Evolutionary conservation across 768 basidiomycete genomes (phyloP).

Genomic region (Trametes villosa): DNA sequence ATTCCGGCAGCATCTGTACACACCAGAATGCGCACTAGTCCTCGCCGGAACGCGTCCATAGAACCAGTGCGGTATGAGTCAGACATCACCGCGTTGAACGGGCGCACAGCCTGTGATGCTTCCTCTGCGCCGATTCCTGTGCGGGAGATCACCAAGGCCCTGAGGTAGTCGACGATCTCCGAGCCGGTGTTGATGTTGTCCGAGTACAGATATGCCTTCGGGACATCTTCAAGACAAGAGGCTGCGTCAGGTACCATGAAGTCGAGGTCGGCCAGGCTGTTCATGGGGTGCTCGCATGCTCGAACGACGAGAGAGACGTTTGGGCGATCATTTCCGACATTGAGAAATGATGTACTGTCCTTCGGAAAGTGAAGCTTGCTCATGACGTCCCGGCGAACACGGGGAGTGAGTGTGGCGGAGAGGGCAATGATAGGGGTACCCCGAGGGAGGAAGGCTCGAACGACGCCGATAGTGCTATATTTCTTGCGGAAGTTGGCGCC

Average conservation of each 20-base stretch:
- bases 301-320: conserved; percentile 34
- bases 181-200: conserved; percentile 25
- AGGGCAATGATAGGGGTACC: conserved; percentile 27
- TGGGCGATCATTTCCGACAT: conserved; percentile 31
- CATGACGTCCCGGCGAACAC: conserved; percentile 24
- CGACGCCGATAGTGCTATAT: conserved; percentile 28
- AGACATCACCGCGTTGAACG: conserved; percentile 27
- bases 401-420: conserved; percentile 27
- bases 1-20: conserved; percentile 33
- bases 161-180: conserved; percentile 27
- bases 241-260: conserved; percentile 28
- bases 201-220: conserved; percentile 33
- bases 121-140: neutral
- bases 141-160: neutral
- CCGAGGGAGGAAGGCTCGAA: conserved; percentile 31
- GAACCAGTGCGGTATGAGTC: conserved; percentile 20
- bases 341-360: neutral
- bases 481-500: conserved; percentile 35
- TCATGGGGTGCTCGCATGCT: conserved; percentile 28
- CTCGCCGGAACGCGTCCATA: conserved; percentile 24
- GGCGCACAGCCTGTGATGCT: conserved; percentile 12
- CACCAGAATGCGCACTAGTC: conserved; percentile 23
- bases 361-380: conserved; percentile 23
- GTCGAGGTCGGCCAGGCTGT: conserved; percentile 31
- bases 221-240: conserved; percentile 13